These are phyloP conservation scores for sunflower (Helianthus annuus) DNA, from an alignment of 129 eudicot species.

Conservation along the genomic window HanXRQr2.0-SUNRISE NC_035448.2:197466689-197467188, in stretches of 20 bases:
- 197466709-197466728: constrained; percentile 84
- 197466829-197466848: constrained; percentile 85
- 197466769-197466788: constrained; percentile 56
- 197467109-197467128: neutral
- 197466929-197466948: too few species aligned
- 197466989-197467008: too few species aligned
- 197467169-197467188: too few species aligned
- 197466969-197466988: too few species aligned
- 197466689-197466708: constrained; percentile 99
- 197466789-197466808: constrained; percentile 38
- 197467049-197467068: neutral
- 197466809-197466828: constrained; percentile 54
- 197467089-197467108: neutral
- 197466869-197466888: constrained; percentile 42
- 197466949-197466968: too few species aligned
- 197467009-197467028: too few species aligned
- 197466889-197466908: neutral
- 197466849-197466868: constrained; percentile 71
- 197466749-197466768: constrained; percentile 37
- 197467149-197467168: too few species aligned
- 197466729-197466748: constrained; percentile 45
- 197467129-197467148: too few species aligned
- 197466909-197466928: neutral
- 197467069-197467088: neutral
- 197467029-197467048: neutral